Percentiles rank a stretch among this genome's conserved stretches.
Conservation (phyloP, 192 early-diverging fungal species). For the Lunasporangiospora selenospora region DNA sequence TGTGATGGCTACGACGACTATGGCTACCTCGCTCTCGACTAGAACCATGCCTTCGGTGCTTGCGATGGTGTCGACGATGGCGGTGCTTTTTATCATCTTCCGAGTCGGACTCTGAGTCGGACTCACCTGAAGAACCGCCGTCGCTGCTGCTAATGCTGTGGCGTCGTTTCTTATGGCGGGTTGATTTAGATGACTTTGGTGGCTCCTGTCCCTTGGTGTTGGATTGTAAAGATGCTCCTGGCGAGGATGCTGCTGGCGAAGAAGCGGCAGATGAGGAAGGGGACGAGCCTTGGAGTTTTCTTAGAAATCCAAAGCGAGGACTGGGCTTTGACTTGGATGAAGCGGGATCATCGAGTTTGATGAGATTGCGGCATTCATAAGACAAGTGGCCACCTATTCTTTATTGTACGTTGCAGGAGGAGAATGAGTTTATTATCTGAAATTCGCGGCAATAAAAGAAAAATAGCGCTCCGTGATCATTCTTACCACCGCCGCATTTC, state of each 20-base stretch:
- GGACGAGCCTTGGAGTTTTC: not conserved
- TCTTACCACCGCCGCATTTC: slow-evolving; percentile 43
- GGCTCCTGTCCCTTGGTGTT: not conserved
- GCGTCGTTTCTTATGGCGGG: not conserved
- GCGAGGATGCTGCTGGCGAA: slow-evolving; percentile 2
- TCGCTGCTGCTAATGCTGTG: not conserved
- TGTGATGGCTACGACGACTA: not conserved
- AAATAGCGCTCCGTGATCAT: not conserved
- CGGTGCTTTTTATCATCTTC: not conserved
- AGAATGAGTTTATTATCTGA: not conserved
- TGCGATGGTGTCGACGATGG: not conserved
- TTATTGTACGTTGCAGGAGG: not conserved
- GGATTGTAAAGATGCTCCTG: not conserved
- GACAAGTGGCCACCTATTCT: slow-evolving; percentile 43
- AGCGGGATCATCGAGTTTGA: slow-evolving; percentile 31
- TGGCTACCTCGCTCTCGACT: not conserved
- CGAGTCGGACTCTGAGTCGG: not conserved
- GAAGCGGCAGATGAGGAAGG: no score
- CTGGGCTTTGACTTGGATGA: slow-evolving; percentile 19
- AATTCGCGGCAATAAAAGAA: not conserved
- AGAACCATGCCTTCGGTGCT: not conserved
- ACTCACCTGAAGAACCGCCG: not conserved
- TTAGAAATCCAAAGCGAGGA: slow-evolving; percentile 34
- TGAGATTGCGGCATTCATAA: slow-evolving; percentile 35
- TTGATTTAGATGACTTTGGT: not conserved